phyloP scores from a whole-genome alignment of 805 yeast genomes.

The Lipomyces chichibuensis region DNA sequence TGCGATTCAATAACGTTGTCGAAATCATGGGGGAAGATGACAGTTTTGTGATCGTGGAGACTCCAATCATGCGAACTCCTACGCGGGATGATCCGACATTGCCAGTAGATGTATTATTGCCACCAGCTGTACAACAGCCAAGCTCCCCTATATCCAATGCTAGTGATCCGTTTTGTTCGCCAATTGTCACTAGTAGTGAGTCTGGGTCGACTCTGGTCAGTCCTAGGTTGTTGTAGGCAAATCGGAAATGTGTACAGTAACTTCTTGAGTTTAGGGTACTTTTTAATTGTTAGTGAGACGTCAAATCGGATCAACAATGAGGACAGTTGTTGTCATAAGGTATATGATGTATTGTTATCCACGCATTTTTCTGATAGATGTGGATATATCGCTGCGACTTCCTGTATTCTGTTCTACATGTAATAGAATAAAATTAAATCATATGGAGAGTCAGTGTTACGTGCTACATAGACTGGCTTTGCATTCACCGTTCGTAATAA shows the following conservation, averaged over 20 bases:
- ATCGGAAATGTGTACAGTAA: neutral
- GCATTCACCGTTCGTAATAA: neutral
- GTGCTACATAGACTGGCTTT: too few species aligned
- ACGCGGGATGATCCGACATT: neutral
- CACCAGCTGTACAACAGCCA: neutral
- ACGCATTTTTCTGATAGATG: neutral
- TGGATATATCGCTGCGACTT: neutral
- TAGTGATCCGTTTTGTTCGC: neutral
- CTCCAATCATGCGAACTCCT: neutral
- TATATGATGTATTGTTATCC: neutral
- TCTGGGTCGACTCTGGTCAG: neutral
- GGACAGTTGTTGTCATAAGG: neutral
- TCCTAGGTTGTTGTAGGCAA: neutral
- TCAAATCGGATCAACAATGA: neutral
- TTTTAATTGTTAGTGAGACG: neutral
- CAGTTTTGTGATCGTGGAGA: conserved; percentile 3
- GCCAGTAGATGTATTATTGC: neutral
- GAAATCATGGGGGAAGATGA: conserved; percentile 10
- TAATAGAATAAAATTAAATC: neutral
- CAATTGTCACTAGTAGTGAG: neutral
- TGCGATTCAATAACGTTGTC: neutral
- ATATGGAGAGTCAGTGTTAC: too few species aligned
- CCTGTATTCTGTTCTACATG: neutral
- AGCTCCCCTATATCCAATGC: neutral
- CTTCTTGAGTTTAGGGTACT: neutral